These are phyloP conservation scores for Aspergillus baeticus DNA, from an alignment of 495 filamentous ascomycete species.

Conservation along the genomic window DNA sequence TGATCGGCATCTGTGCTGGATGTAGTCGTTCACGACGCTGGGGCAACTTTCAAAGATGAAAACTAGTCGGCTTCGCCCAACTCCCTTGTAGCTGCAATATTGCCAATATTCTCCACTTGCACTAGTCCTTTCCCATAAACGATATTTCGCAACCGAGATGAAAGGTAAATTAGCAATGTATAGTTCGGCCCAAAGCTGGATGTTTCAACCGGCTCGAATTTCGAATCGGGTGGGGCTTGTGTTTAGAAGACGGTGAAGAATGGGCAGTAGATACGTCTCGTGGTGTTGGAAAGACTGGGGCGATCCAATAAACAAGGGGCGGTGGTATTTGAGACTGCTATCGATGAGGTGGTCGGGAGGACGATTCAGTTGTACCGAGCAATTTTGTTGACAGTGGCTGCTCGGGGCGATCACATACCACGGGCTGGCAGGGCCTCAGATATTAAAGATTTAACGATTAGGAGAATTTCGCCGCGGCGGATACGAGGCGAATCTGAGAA, in stretches of 20 bases:
- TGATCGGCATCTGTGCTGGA: slow-evolving; percentile 59
- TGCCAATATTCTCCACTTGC: slow-evolving; percentile 10
- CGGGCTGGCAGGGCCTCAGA: slow-evolving; percentile 5
- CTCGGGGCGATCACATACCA: slow-evolving; percentile 14
- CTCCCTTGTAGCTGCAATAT: slow-evolving; percentile 9
- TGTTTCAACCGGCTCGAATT: slow-evolving; percentile 15
- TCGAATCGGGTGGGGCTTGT: slow-evolving; percentile 17
- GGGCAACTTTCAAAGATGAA: slow-evolving; percentile 12
- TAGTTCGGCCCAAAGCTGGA: slow-evolving; percentile 18
- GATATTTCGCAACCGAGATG: not conserved
- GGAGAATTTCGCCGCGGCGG: not conserved
- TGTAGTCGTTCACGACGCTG: slow-evolving; percentile 13
- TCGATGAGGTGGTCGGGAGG: slow-evolving; percentile 18
- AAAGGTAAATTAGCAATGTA: slow-evolving; percentile 1
- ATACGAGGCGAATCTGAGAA: not conserved
- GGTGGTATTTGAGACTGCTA: slow-evolving; percentile 11
- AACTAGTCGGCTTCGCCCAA: slow-evolving; percentile 12
- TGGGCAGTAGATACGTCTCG: slow-evolving; percentile 3
- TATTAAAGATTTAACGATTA: slow-evolving; percentile 16
- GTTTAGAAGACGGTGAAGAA: slow-evolving; percentile 10
- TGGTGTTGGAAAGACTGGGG: not conserved
- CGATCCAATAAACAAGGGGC: slow-evolving; percentile 16
- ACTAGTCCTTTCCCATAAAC: slow-evolving; percentile 20
- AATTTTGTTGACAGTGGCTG: slow-evolving; percentile 11
- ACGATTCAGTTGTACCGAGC: slow-evolving; percentile 17